Evolutionary conservation across 2,329 filamentous ascomycete genomes (phyloP).

Genomic region (Sporothrix phasma): DNA sequence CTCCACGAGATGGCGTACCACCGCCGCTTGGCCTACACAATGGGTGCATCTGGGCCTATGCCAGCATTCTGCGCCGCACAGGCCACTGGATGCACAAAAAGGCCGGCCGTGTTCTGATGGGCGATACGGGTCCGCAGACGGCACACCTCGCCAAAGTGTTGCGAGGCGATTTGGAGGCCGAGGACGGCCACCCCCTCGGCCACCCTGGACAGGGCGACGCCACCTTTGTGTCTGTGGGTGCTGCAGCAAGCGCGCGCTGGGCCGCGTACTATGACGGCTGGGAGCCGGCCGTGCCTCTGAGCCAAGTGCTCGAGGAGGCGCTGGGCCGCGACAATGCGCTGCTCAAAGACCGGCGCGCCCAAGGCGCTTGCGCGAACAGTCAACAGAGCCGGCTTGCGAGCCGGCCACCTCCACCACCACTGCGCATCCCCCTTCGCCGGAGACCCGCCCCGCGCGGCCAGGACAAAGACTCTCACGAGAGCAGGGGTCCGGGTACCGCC

Average conservation of each 20-base stretch:
- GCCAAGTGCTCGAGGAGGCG: slow-evolving; percentile 14
- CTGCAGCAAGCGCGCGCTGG: neutral
- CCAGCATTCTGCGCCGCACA: slow-evolving; percentile 22
- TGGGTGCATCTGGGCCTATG: slow-evolving; percentile 29
- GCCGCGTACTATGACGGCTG: slow-evolving; percentile 14
- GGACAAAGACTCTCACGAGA: neutral
- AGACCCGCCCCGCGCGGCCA: neutral
- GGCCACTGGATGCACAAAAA: slow-evolving; percentile 24
- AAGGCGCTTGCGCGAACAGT: neutral
- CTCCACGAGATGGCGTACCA: slow-evolving; percentile 31
- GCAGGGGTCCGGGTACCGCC: neutral
- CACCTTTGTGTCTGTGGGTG: neutral
- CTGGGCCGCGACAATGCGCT: slow-evolving; percentile 15
- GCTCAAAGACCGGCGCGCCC: slow-evolving; percentile 7
- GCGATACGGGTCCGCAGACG: neutral
- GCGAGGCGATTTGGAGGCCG: neutral
- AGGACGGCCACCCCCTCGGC: too few species aligned
- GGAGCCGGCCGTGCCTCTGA: slow-evolving; percentile 15
- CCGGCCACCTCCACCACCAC: neutral
- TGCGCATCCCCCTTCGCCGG: slow-evolving; percentile 16
- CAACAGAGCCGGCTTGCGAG: neutral
- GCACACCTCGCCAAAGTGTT: neutral
- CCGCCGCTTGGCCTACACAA: slow-evolving; percentile 25
- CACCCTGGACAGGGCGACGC: neutral
- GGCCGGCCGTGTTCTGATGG: slow-evolving; percentile 13